Conservation (phyloP, 441 rosid species). For the Adansonia gregorii region DNA sequence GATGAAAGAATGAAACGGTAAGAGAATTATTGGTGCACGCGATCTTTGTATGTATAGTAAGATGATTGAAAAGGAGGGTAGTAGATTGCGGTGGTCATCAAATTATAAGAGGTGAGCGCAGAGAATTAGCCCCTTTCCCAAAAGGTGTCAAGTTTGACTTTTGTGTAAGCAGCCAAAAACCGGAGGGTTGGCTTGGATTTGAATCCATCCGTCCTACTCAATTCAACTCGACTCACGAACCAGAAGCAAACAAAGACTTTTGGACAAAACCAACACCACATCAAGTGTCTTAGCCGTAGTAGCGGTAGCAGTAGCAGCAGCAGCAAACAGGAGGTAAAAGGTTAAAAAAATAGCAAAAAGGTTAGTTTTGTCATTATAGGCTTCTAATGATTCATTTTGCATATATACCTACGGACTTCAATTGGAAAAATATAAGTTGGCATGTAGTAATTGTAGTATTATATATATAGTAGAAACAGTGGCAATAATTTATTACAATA, state of each 20-base stretch:
- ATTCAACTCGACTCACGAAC: too few relatives aligned
- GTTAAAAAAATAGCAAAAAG: neutral
- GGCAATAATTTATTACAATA: too few relatives aligned
- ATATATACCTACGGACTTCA: neutral
- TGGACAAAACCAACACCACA: too few relatives aligned
- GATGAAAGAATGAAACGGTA: neutral
- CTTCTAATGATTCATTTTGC: neutral
- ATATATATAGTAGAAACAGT: too few relatives aligned
- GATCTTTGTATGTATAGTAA: neutral
- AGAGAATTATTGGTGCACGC: neutral
- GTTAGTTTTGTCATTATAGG: constrained; percentile 19
- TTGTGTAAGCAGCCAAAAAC: neutral
- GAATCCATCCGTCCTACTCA: neutral
- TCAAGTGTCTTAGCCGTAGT: too few relatives aligned
- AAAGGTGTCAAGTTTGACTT: constrained; percentile 37
- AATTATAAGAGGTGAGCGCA: constrained; percentile 15
- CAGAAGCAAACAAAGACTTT: neutral
- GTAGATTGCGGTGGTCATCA: neutral
- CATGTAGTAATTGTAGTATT: neutral
- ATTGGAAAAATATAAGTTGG: neutral
- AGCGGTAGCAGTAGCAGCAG: too few relatives aligned
- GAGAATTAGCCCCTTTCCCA: constrained; percentile 22
- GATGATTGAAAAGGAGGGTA: neutral
- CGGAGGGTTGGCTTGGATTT: neutral
- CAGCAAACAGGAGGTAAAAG: too few relatives aligned